These are phyloP conservation scores for Apophysomyces variabilis DNA, from an alignment of 371 early-diverging fungal species.

Conservation along the genomic window DNA sequence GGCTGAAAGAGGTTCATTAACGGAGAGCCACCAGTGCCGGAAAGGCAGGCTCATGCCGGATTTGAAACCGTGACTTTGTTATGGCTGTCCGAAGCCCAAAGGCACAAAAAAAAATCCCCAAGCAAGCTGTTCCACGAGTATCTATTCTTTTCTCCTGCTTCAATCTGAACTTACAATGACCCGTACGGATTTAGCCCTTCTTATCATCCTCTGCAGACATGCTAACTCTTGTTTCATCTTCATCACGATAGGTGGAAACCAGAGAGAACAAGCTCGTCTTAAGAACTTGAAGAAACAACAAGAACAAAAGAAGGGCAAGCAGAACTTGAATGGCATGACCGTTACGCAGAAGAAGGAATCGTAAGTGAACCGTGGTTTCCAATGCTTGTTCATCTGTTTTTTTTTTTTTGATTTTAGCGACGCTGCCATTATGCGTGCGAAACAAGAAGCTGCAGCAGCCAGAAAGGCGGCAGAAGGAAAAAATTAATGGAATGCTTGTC, in stretches of 20 bases:
- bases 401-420: conserved; percentile 35
- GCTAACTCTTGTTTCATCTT: neutral
- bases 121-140: neutral
- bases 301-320: conserved; percentile 45
- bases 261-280: conserved; percentile 62
- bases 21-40: neutral
- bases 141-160: neutral
- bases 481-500: neutral
- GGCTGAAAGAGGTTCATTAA: neutral
- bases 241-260: conserved; percentile 52
- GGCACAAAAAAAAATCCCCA: neutral
- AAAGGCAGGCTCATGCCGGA: neutral
- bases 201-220: neutral
- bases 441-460: conserved; percentile 57
- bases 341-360: conserved; percentile 58
- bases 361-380: conserved; percentile 28
- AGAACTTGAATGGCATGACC: conserved; percentile 39
- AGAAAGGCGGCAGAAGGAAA: conserved; percentile 38
- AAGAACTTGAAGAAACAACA: conserved; percentile 59
- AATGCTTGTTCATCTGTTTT: conserved; percentile 1
- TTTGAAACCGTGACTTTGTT: too few relatives aligned
- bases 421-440: conserved; percentile 64
- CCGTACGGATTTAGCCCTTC: neutral
- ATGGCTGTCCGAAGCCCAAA: too few relatives aligned
- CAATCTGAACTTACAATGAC: conserved; percentile 1